Evolutionary conservation across 1,139 yeast species (phyloP).

Genomic region (Hyphopichia khmerensis): DNA sequence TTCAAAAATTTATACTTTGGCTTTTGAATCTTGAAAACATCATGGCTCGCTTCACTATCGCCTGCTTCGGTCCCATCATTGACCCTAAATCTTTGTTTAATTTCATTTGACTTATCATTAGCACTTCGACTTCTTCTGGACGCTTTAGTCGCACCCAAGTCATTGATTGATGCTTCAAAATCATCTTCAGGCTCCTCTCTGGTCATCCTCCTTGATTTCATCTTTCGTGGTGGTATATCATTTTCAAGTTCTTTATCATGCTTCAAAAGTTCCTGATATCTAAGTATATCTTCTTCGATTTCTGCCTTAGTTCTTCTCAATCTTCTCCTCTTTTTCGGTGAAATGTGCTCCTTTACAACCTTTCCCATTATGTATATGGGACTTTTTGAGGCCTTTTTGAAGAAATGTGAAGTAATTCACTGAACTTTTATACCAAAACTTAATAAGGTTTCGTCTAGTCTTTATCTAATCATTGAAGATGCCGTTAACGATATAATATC

Average conservation of each 20-base stretch:
- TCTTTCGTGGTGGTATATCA: conserved; percentile 28
- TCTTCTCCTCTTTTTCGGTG: conserved; percentile 3
- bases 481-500: not conserved
- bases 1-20: conserved; percentile 5
- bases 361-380: not conserved
- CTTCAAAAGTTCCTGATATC: conserved; percentile 17
- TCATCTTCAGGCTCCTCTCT: not conserved
- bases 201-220: conserved; percentile 2
- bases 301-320: conserved; percentile 12
- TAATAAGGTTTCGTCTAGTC: not conserved
- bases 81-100: too few species aligned
- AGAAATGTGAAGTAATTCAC: not conserved
- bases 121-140: not conserved
- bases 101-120: not conserved
- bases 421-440: not conserved
- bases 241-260: conserved; percentile 17
- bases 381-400: too few species aligned
- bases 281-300: conserved; percentile 17
- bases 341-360: not conserved
- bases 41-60: not conserved
- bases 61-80: too few species aligned
- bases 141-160: not conserved
- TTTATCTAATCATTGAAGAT: not conserved
- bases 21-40: conserved; percentile 4
- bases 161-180: too few species aligned